Base-by-base conservation (phyloP, 208 protist species). In the Novymonas esmeraldas region DNA sequence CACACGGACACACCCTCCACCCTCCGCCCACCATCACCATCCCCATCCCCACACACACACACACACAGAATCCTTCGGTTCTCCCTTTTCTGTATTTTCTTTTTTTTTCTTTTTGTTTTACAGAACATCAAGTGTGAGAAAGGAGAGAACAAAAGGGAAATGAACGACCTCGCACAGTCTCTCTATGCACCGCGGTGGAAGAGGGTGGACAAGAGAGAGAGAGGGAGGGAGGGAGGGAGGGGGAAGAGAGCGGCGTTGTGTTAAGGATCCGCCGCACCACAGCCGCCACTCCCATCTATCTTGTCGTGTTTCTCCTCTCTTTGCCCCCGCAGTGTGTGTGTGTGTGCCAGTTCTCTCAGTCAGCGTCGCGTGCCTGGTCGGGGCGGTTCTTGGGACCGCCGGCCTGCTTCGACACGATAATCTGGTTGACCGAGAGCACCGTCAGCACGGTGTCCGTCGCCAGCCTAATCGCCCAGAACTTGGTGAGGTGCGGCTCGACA, bases 381-480 rank as follows among this genome's bases (percentile, higher is more conserved):
- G 82, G 78, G 62, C 86, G 90, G 50, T 84, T 83, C 85, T 99
- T 99, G 16, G 98, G 97, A 28, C 98, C 98, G 55, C 98, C 98
- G 11, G 98, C 97, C 64, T 97, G 95, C 82, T 98, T 98, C n/a
- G 95, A 78, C 82, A 99, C 98, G 78, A 99, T 99, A 71, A 99
- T 99, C 81, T 98, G 90, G 67, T 95, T 95, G 28, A 97, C 86
- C 14, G 81, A 88, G 2, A 99, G 90, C 16, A 99, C 90, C 10
- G 98, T 99, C 28, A 98, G 68, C 6, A 97, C 98, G 6, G 98
- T 97, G 38, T 99, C 96, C 3, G 97, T 98, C 18, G 98, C 98
- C 33, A 99, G 81, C 52, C 84, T 82, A 76, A 99, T 91, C 29
- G 95, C 97, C 85, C 95, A 98, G 70, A 82, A 87, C 68, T 99